A percentile compares a stretch with the other conserved stretches of the same genome.
Conservation (phyloP, 1,139 yeast species). For the Kodamaea derodonti region DNA sequence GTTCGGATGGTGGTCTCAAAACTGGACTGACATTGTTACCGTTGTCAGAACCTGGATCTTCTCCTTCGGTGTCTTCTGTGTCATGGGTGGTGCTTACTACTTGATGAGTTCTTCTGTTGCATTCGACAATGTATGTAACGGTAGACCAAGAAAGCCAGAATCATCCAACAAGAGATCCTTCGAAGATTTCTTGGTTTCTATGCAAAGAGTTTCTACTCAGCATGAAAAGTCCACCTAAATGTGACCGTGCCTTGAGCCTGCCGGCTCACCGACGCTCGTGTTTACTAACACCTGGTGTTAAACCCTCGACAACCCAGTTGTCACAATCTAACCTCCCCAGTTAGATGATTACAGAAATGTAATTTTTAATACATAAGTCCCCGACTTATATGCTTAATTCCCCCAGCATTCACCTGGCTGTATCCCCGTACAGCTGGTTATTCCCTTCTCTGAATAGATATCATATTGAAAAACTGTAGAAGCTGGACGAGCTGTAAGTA, state of each 20-base stretch:
- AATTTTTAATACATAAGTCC: too few relatives aligned
- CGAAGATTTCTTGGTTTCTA: conserved; percentile 93
- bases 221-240: conserved; percentile 71
- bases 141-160: conserved; percentile 67
- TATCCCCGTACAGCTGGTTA: neutral
- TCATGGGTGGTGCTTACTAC: conserved; percentile 96
- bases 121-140: conserved; percentile 93
- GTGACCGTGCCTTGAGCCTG: too few relatives aligned
- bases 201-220: conserved; percentile 98
- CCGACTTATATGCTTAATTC: neutral
- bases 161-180: conserved; percentile 66
- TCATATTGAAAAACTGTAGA: neutral
- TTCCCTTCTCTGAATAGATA: neutral
- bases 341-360: too few relatives aligned
- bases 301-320: too few relatives aligned
- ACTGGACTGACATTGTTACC: conserved; percentile 95
- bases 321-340: too few relatives aligned
- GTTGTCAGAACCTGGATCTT: conserved; percentile 91
- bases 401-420: neutral
- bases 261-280: too few relatives aligned
- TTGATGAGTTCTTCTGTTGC: conserved; percentile 81
- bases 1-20: conserved; percentile 98
- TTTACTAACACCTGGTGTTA: too few relatives aligned
- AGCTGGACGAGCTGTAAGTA: neutral
- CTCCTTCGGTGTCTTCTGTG: conserved; percentile 96